Base-by-base conservation (phyloP, 768 basidiomycete genomes). In the Podaxis rugospora region DNA sequence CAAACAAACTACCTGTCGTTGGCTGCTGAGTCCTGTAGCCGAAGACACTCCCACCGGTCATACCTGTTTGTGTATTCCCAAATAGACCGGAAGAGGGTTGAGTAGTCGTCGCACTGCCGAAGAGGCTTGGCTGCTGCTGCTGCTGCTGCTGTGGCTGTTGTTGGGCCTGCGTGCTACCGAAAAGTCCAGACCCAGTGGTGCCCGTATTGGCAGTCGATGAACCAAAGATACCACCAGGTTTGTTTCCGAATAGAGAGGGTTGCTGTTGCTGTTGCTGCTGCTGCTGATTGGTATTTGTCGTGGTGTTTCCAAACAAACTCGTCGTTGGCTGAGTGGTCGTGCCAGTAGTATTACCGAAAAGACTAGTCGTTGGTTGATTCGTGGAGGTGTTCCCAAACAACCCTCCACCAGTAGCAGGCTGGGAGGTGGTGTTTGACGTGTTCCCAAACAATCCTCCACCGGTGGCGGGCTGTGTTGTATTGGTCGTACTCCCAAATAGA, bases 61-160 rank as follows among this genome's bases (percentile, higher is more conserved):
- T 28, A 40, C 23, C 42, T 14, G 28, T 23, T 25, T 51, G 66
- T 7, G 72, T 68, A 27, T 65, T 70, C 5, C 68, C 69, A 57
- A 67, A 68, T 18, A 69, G 51, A 39, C 63, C 63, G 5, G 18
- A 18, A 10, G 28, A 36, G 3, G 66, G 62, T 21, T 47, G 68
- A 67, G 66, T 72, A 65, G 46, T 70, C 50, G 65, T 62, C 25
- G 71, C 67, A 64, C 75, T 62, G 51, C 74, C 70, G 71, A 80
- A 67, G 61, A 72, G 51, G 35, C 57, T 62, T 13, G 66, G 46
- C 46, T 47, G 46, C 21, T 47, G 44, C 0, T 46, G 46, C 21
- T 47, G 42, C 3, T 46, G 46, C 21, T 47, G 42, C 36, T 35
- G 59, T 49, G 37, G 67, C 60, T 35, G 53, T 65, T 14, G 63